A percentile compares a stretch with the other conserved stretches of the same genome.
phyloP scores from a whole-genome alignment of 2,329 filamentous ascomycete genomes.

The Diaporthe capsici region DNA sequence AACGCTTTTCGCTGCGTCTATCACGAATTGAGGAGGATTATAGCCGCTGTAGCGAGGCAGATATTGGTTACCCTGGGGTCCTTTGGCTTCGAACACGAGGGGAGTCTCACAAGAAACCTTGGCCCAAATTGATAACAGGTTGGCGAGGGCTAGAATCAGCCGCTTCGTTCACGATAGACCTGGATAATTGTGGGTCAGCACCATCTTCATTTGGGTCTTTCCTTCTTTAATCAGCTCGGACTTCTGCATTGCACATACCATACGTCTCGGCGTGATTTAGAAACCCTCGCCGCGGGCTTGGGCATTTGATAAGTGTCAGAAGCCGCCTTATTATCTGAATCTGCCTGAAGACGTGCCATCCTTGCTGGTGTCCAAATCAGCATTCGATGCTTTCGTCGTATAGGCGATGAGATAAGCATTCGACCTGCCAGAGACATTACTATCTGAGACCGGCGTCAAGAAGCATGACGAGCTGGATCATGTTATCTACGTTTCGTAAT shows the following conservation, averaged over 20 bases:
- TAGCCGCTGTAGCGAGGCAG: neutral
- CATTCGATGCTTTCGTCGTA: neutral
- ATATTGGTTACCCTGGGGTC: neutral
- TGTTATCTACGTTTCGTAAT: neutral
- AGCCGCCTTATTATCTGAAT: neutral
- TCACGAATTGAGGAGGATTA: neutral
- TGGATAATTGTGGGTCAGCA: neutral
- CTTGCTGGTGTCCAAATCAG: neutral
- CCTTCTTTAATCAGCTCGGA: neutral
- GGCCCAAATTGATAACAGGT: neutral
- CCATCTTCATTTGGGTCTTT: neutral
- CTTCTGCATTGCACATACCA: neutral
- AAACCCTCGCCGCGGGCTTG: conserved; percentile 7
- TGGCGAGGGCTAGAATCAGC: neutral
- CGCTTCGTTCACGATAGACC: neutral
- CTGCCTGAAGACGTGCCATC: neutral
- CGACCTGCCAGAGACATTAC: neutral
- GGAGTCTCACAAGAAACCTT: conserved; percentile 7
- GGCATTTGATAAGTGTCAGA: neutral
- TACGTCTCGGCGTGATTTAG: neutral
- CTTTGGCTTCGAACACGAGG: neutral
- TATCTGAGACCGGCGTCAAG: neutral
- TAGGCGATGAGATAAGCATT: neutral
- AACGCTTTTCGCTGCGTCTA: neutral
- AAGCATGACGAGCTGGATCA: neutral